Conservation (phyloP, 192 early-diverging fungal species). For the Linnemannia hyalina region DNA sequence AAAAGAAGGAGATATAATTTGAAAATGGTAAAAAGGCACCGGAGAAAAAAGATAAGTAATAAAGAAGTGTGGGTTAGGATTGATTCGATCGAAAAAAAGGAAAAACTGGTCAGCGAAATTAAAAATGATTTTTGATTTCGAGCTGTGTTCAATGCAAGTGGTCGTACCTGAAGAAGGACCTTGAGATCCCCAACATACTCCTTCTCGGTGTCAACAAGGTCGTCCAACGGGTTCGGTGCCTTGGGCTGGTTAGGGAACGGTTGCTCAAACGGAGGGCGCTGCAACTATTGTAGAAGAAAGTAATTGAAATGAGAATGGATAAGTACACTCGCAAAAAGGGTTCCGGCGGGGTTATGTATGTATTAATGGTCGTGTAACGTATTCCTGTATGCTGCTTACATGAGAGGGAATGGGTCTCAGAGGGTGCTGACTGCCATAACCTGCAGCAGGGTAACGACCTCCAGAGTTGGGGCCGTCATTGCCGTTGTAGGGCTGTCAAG, state of each 20-base stretch:
- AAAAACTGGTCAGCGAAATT: not conserved
- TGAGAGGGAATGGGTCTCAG: slow-evolving; percentile 34
- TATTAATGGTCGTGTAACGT: not conserved
- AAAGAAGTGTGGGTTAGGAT: not conserved
- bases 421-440: slow-evolving; percentile 22
- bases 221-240: slow-evolving; percentile 60
- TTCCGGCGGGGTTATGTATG: too few species aligned
- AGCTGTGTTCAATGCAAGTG: not conserved
- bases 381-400: slow-evolving; percentile 18
- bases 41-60: not conserved
- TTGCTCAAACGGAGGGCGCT: slow-evolving; percentile 52
- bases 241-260: slow-evolving; percentile 42
- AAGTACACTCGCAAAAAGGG: too few species aligned
- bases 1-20: not conserved
- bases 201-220: slow-evolving; percentile 69
- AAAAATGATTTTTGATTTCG: not conserved
- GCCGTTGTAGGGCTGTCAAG: slow-evolving; percentile 11
- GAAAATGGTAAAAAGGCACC: not conserved
- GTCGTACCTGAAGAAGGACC: slow-evolving; percentile 63
- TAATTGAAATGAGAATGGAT: not conserved
- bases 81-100: not conserved
- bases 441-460: slow-evolving; percentile 15
- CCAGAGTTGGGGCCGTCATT: slow-evolving; percentile 13
- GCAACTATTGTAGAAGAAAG: slow-evolving; percentile 17
- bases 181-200: slow-evolving; percentile 64